phyloP scores from a whole-genome alignment of 1,139 yeast genomes.

The Blastobotrys aristatus region DNA sequence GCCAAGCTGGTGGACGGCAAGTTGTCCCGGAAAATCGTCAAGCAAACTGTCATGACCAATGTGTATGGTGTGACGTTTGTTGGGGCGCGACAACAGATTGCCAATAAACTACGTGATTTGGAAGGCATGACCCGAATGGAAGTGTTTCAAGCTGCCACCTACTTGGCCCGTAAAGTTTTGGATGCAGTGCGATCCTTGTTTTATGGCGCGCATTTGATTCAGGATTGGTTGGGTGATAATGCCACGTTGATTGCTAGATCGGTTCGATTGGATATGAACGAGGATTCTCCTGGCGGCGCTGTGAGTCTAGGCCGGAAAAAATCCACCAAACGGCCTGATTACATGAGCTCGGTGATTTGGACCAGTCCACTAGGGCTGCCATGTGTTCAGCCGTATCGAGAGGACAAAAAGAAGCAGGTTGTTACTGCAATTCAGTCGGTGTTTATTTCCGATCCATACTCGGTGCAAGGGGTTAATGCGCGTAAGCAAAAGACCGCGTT shows the following conservation, averaged over 20 bases:
- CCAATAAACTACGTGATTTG: slow-evolving; percentile 40
- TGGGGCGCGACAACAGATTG: slow-evolving; percentile 88
- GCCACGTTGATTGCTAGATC: slow-evolving; percentile 80
- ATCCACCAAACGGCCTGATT: slow-evolving; percentile 29
- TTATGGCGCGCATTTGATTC: slow-evolving; percentile 89
- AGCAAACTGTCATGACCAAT: slow-evolving; percentile 97
- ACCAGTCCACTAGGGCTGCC: slow-evolving; percentile 86
- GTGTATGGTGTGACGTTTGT: slow-evolving; percentile 96
- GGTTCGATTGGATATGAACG: slow-evolving; percentile 53
- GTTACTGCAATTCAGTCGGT: slow-evolving; percentile 80
- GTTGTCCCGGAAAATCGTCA: slow-evolving; percentile 81
- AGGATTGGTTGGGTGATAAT: slow-evolving; percentile 90
- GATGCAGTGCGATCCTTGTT: slow-evolving; percentile 80
- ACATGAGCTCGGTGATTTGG: slow-evolving; percentile 91
- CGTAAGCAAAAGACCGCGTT: slow-evolving; percentile 89
- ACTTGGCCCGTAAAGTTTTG: slow-evolving; percentile 74
- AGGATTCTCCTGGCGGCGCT: slow-evolving; percentile 12
- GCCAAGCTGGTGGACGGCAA: slow-evolving; percentile 48
- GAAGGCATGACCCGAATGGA: slow-evolving; percentile 35
- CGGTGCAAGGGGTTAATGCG: slow-evolving; percentile 74
- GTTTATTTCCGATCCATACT: slow-evolving; percentile 76
- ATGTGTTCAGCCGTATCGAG: slow-evolving; percentile 93
- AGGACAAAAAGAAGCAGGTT: slow-evolving; percentile 56
- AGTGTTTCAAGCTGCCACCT: slow-evolving; percentile 46
- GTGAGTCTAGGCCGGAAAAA: neutral